These are phyloP conservation scores for Tranzscheliella williamsii DNA, from an alignment of 1,284 basidiomycete genomes.

Conservation along the genomic window DNA sequence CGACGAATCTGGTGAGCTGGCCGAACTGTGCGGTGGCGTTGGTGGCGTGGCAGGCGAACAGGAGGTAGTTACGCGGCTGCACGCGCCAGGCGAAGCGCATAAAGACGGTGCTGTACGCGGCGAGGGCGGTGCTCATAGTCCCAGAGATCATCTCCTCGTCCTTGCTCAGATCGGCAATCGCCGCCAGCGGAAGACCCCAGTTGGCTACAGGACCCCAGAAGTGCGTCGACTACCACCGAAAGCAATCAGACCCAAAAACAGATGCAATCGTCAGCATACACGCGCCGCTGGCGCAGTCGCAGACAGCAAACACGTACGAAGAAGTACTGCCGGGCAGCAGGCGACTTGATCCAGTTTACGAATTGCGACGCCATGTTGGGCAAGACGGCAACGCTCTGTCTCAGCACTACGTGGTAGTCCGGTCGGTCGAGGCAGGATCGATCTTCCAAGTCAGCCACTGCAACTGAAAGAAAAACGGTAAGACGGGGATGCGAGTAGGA, in stretches of 20 bases:
- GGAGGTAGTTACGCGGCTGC: constrained; percentile 57
- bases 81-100: constrained; percentile 60
- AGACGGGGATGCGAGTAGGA: no score
- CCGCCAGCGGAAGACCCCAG: constrained; percentile 60
- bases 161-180: constrained; percentile 56
- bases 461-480: no score
- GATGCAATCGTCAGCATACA: no score
- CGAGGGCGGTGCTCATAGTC: constrained; percentile 55
- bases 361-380: constrained; percentile 50
- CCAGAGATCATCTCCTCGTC: constrained; percentile 58
- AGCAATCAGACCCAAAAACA: no score
- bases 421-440: no score
- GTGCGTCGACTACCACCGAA: constrained; percentile 54
- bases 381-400: no score
- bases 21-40: constrained; percentile 55
- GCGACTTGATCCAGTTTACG: constrained; percentile 54
- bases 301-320: constrained; percentile 39
- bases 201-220: constrained; percentile 61
- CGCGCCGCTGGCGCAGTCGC: not conserved
- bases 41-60: constrained; percentile 57
- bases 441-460: no score
- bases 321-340: constrained; percentile 58
- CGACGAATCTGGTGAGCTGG: constrained; percentile 48
- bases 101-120: constrained; percentile 55
- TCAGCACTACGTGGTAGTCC: no score